Percentiles rank a stretch among this genome's conserved stretches.
These are phyloP conservation scores for Peniophora sp. DNA, from an alignment of 1,284 basidiomycete genomes.

Conservation along the genomic window DNA sequence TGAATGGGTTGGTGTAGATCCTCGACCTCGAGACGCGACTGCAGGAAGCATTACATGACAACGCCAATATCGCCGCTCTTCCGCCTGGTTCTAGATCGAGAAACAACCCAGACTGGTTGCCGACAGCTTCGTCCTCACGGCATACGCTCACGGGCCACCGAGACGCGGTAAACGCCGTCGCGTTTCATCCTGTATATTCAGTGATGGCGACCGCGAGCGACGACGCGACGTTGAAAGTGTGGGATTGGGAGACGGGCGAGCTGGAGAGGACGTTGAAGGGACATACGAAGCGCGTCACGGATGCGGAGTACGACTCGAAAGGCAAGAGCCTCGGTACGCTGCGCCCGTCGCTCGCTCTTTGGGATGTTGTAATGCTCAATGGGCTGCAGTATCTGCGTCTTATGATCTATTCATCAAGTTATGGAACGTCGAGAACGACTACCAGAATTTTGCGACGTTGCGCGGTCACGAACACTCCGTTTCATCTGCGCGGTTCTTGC, in stretches of 20 bases:
- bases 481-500: slow-evolving; percentile 64
- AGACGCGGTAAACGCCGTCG: slow-evolving; percentile 50
- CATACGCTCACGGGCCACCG: slow-evolving; percentile 64
- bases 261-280: slow-evolving; percentile 73
- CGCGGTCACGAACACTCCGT: slow-evolving; percentile 76
- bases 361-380: background rate
- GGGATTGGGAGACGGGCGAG: slow-evolving; percentile 83
- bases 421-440: slow-evolving; percentile 71
- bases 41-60: slow-evolving; percentile 54
- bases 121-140: slow-evolving; percentile 46
- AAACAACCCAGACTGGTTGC: slow-evolving; percentile 56
- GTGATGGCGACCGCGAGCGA: slow-evolving; percentile 63
- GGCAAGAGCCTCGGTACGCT: slow-evolving; percentile 55
- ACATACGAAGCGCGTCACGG: slow-evolving; percentile 68
- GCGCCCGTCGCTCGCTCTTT: slow-evolving; percentile 4
- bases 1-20: slow-evolving; percentile 36
- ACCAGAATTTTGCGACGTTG: slow-evolving; percentile 65
- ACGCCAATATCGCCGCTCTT: slow-evolving; percentile 39
- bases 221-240: slow-evolving; percentile 69
- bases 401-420: slow-evolving; percentile 74
- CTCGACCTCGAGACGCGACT: slow-evolving; percentile 69
- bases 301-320: slow-evolving; percentile 67
- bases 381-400: slow-evolving; percentile 53
- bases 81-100: slow-evolving; percentile 32
- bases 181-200: slow-evolving; percentile 70